Percentiles rank a stretch among this genome's conserved stretches.
These are phyloP conservation scores for Ceratocystis smalleyi DNA, from an alignment of 2,329 filamentous ascomycete species.

Conservation along the genomic window DNA sequence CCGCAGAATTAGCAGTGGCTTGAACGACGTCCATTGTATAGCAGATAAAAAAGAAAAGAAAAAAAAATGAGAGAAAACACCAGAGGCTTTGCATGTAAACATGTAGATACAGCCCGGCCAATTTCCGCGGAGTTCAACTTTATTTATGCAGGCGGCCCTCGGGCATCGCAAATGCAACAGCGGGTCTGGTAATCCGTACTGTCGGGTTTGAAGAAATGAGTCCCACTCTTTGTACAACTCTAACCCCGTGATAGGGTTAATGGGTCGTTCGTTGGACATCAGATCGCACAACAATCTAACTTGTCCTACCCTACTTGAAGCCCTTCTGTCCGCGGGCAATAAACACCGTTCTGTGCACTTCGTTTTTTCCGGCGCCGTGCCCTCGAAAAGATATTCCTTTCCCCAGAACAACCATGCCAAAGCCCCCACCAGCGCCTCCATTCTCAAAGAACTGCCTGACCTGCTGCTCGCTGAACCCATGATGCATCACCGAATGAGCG, in stretches of 20 bases:
- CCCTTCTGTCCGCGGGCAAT: slow-evolving; percentile 21
- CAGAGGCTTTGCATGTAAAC: background rate
- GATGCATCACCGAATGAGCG: slow-evolving; percentile 35
- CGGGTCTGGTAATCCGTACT: background rate
- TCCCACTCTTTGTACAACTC: background rate
- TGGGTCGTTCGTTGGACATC: background rate
- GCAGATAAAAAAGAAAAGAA: background rate
- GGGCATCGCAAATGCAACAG: background rate
- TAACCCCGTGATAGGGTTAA: background rate
- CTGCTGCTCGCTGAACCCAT: slow-evolving; percentile 47
- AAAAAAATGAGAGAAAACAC: background rate
- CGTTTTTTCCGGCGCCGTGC: slow-evolving; percentile 24
- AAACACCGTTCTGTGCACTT: slow-evolving; percentile 29
- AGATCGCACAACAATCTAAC: too few relatives aligned
- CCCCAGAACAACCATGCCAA: slow-evolving; percentile 40
- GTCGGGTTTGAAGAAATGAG: background rate
- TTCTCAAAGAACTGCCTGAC: slow-evolving; percentile 45
- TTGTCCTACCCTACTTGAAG: background rate
- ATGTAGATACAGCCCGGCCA: background rate
- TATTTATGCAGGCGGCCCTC: background rate
- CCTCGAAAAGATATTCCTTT: slow-evolving; percentile 32
- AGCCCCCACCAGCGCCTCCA: slow-evolving; percentile 44
- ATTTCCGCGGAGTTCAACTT: background rate
- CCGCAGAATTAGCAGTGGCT: background rate
- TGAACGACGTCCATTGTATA: background rate